Conservation (phyloP, 441 rosid species). For the Erysimum cheiri region DNA sequence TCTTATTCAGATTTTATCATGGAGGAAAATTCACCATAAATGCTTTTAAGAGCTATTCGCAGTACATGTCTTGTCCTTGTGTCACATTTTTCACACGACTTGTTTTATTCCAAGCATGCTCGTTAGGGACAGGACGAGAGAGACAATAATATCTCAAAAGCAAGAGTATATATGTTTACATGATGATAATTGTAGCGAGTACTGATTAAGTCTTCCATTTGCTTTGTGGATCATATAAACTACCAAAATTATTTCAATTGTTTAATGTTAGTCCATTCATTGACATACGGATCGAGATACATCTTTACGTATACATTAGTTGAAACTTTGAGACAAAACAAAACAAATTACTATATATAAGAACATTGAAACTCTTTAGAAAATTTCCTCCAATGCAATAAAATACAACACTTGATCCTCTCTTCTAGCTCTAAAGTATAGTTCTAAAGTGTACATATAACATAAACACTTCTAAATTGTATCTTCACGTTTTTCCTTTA, state of each 20-base stretch:
- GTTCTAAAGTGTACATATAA: no score
- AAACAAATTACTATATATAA: no score
- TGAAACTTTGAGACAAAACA: no score
- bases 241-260: no score
- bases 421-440: no score
- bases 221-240: slow-evolving; percentile 74
- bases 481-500: not conserved
- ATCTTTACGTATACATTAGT: no score
- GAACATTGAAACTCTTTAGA: no score
- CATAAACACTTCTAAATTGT: slow-evolving; percentile 19
- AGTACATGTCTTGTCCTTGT: slow-evolving; percentile 76
- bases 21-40: slow-evolving; percentile 46
- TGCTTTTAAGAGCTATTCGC: slow-evolving; percentile 73
- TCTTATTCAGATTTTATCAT: slow-evolving; percentile 36
- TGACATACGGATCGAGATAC: no score
- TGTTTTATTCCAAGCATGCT: slow-evolving; percentile 95
- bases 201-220: slow-evolving; percentile 90
- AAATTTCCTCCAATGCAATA: no score
- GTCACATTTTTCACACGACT: slow-evolving; percentile 69
- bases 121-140: slow-evolving; percentile 88
- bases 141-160: slow-evolving; percentile 73
- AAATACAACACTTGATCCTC: no score
- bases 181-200: slow-evolving; percentile 60
- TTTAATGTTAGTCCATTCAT: no score
- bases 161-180: slow-evolving; percentile 50